Percentiles rank a stretch among this genome's conserved stretches.
phyloP scores from a whole-genome alignment of 164 flowering plant genomes.

The Protea cynaroides region DNA sequence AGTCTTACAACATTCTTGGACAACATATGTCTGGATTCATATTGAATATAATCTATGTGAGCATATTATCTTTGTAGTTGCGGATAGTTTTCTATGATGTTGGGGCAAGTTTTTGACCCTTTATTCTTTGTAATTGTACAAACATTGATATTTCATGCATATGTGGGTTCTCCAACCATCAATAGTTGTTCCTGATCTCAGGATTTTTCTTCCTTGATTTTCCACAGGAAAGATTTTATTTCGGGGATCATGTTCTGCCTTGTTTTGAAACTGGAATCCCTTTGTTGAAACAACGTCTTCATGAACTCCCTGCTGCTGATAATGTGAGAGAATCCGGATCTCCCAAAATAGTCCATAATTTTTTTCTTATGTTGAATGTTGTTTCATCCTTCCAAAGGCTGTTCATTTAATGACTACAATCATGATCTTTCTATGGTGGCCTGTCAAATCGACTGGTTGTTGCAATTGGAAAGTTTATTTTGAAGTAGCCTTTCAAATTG shows the following conservation, averaged over 20 bases:
- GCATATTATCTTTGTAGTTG: neutral
- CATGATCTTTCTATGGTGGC: no score
- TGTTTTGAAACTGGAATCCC: slow-evolving; percentile 95
- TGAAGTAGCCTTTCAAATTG: neutral
- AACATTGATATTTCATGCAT: no score
- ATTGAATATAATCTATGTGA: no score
- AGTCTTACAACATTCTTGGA: neutral
- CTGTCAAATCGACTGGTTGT: no score
- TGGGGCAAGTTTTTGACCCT: no score
- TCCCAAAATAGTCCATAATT: neutral
- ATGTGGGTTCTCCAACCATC: neutral
- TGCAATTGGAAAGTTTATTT: neutral
- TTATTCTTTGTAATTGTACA: neutral
- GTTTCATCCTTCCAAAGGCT: neutral
- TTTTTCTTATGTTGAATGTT: neutral
- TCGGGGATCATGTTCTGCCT: slow-evolving; percentile 87
- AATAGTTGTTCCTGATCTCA: slow-evolving; percentile 1
- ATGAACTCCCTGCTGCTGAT: slow-evolving; percentile 73
- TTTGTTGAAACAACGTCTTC: slow-evolving; percentile 74
- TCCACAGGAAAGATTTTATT: slow-evolving; percentile 88
- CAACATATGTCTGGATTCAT: no score
- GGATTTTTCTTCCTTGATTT: slow-evolving; percentile 1
- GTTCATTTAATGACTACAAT: no score
- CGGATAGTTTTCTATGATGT: no score
- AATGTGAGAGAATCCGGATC: slow-evolving; percentile 38